Evolutionary conservation across 108 stramenopile species (phyloP).

Genomic region (Mediolabrus comicus): DNA sequence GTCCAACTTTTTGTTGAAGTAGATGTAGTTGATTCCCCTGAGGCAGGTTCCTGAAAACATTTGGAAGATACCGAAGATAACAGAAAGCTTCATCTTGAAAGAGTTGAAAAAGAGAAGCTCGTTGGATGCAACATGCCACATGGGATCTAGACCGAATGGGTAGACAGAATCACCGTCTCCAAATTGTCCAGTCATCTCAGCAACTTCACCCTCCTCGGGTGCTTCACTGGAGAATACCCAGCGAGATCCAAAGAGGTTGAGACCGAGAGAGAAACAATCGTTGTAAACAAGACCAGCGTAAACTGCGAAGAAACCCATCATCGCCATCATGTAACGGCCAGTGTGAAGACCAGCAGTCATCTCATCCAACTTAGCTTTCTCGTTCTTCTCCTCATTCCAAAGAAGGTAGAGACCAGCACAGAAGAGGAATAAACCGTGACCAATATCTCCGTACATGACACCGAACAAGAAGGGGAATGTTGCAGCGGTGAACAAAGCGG

Average conservation of each 20-base stretch:
- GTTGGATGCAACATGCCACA: conserved; percentile 95
- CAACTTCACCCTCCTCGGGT: conserved; percentile 77
- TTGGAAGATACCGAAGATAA: conserved; percentile 96
- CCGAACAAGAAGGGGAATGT: conserved; percentile 99
- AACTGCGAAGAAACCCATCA: conserved; percentile 97
- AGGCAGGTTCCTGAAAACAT: conserved; percentile 96
- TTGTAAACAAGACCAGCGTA: conserved; percentile 99
- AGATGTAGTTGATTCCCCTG: conserved; percentile 90
- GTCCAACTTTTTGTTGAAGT: conserved; percentile 89
- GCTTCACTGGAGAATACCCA: conserved; percentile 72
- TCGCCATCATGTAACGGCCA: conserved; percentile 94
- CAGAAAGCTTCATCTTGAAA: conserved; percentile 99
- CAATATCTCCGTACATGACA: conserved; percentile 99
- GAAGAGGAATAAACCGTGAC: conserved; percentile 92
- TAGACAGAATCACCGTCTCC: conserved; percentile 87
- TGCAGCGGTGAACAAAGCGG: conserved; percentile 96
- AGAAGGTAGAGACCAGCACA: conserved; percentile 79
- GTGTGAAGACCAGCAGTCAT: conserved; percentile 82
- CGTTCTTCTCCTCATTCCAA: conserved; percentile 77
- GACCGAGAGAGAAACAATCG: conserved; percentile 95
- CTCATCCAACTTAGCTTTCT: conserved; percentile 82
- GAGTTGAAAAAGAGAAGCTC: conserved; percentile 98
- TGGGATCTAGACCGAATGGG: conserved; percentile 97
- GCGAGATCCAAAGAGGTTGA: conserved; percentile 91
- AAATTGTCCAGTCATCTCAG: conserved; percentile 60